A percentile compares a stretch with the other conserved stretches of the same genome.
Evolutionary conservation across 495 filamentous ascomycete species (phyloP).

Genomic region (Penicillium lagena): DNA sequence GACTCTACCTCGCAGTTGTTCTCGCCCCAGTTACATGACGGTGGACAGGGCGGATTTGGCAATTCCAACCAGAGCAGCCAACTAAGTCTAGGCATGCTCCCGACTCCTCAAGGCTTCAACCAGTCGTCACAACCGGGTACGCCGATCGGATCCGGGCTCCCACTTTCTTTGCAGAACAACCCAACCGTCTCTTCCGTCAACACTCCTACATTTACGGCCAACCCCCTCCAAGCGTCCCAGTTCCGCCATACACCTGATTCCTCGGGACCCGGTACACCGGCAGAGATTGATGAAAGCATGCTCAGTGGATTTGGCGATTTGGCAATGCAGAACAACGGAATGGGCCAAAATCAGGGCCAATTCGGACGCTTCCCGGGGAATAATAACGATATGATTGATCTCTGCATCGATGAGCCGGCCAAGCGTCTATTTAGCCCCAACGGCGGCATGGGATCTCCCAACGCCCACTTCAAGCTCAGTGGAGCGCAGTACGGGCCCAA

Average conservation of each 20-base stretch:
- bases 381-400: constrained; percentile 55
- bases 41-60: constrained; percentile 58
- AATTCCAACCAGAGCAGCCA: constrained; percentile 64
- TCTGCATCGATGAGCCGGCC: constrained; percentile 92
- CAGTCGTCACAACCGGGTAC: constrained; percentile 76
- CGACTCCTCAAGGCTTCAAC: constrained; percentile 70
- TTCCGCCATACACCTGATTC: constrained; percentile 66
- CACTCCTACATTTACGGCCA: constrained; percentile 75
- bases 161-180: constrained; percentile 73
- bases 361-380: constrained; percentile 35
- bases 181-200: constrained; percentile 98
- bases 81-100: constrained; percentile 67
- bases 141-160: constrained; percentile 63
- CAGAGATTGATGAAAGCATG: constrained; percentile 55
- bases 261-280: constrained; percentile 68
- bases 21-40: constrained; percentile 45
- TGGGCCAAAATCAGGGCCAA: constrained; percentile 49
- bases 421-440: constrained; percentile 86
- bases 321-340: constrained; percentile 53
- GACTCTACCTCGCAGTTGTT: constrained; percentile 57
- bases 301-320: constrained; percentile 44
- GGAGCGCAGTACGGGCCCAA: constrained; percentile 70
- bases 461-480: constrained; percentile 62
- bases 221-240: constrained; percentile 56
- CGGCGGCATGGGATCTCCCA: constrained; percentile 64